A percentile compares a stretch with the other conserved stretches of the same genome.
These are phyloP conservation scores for Capsella rubella DNA, from an alignment of 441 rosid genomes.

Conservation along the genomic window DNA sequence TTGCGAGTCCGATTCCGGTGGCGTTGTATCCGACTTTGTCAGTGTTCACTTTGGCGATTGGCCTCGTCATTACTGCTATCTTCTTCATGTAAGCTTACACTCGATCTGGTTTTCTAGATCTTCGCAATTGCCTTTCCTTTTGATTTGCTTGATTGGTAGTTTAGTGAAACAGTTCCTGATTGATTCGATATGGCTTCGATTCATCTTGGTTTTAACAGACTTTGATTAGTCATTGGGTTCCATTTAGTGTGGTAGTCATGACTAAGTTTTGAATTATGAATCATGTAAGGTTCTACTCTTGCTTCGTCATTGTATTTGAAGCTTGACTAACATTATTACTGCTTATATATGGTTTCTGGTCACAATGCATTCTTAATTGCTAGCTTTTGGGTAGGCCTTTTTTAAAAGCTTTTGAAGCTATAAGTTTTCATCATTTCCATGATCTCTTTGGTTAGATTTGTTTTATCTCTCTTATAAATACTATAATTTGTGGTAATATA, in stretches of 20 bases:
- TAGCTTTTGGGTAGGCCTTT: conserved; percentile 4
- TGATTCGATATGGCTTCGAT: conserved; percentile 5
- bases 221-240: background rate
- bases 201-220: background rate
- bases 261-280: background rate
- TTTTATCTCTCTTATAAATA: background rate
- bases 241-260: conserved; percentile 8
- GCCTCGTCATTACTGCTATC: conserved; percentile 80
- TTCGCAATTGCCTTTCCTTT: background rate
- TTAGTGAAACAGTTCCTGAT: background rate
- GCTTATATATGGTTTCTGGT: conserved; percentile 22
- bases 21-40: conserved; percentile 80
- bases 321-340: conserved; percentile 12
- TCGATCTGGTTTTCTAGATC: conserved; percentile 37
- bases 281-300: background rate
- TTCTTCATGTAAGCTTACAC: conserved; percentile 80
- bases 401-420: background rate
- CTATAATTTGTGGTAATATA: background rate
- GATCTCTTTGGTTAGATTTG: background rate
- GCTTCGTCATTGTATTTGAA: conserved; percentile 10
- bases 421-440: background rate
- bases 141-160: background rate
- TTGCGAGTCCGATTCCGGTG: conserved; percentile 81
- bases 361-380: background rate
- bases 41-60: conserved; percentile 68